A percentile compares a stretch with the other conserved stretches of the same genome.
These are phyloP conservation scores for Carnegiea gigantea DNA, from an alignment of 179 eudicot species.

Conservation along the genomic window DNA sequence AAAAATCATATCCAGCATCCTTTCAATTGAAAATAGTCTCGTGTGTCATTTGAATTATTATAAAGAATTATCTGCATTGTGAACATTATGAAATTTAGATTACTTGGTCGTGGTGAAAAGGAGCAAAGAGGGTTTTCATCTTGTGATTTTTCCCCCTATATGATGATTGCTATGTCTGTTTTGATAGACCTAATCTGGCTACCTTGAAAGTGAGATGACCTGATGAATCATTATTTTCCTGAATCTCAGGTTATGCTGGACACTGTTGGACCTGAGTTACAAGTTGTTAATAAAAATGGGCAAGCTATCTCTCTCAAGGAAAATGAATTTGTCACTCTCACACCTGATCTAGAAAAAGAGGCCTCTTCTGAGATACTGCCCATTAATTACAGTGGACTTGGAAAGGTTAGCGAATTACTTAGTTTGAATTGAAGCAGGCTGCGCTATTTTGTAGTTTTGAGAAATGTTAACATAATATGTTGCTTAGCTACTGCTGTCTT, in stretches of 20 bases:
- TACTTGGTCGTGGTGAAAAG: background rate
- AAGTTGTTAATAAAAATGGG: conserved; percentile 72
- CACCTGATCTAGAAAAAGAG: conserved; percentile 67
- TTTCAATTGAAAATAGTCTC: background rate
- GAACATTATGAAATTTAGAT: background rate
- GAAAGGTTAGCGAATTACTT: conserved; percentile 34
- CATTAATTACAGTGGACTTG: conserved; percentile 45
- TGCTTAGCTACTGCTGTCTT: background rate
- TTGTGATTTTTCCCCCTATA: background rate
- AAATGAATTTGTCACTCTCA: conserved; percentile 69
- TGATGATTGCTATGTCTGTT: too few species aligned
- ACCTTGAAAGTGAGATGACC: background rate
- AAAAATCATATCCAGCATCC: background rate
- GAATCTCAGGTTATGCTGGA: conserved; percentile 88
- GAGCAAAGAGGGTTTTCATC: background rate
- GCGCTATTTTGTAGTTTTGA: too few species aligned
- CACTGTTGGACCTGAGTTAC: conserved; percentile 90
- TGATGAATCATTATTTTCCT: conserved; percentile 3
- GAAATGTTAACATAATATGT: too few species aligned
- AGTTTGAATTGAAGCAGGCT: background rate
- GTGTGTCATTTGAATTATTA: background rate
- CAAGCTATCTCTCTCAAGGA: conserved; percentile 65
- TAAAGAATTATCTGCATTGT: background rate
- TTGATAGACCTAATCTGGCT: background rate
- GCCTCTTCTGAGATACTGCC: conserved; percentile 46